These are phyloP conservation scores for Mitosporidium daphniae DNA, from an alignment of 371 early-diverging fungal genomes.

Conservation along the genomic window DNA sequence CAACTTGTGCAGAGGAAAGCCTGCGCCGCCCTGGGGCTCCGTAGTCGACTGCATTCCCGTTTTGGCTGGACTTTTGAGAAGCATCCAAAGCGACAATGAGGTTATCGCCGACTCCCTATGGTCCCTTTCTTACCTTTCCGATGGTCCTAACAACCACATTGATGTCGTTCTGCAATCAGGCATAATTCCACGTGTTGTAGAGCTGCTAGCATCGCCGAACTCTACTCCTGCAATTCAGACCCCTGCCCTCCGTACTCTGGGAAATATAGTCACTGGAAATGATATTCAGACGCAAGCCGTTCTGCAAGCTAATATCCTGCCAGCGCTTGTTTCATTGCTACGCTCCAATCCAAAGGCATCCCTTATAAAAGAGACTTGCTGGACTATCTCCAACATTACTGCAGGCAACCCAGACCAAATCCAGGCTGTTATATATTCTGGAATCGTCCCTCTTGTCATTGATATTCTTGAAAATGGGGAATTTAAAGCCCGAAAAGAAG, in stretches of 20 bases:
- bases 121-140: constrained; percentile 93
- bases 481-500: constrained; percentile 90
- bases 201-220: constrained; percentile 51
- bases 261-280: constrained; percentile 96
- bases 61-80: too few species aligned
- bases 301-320: constrained; percentile 48
- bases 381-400: constrained; percentile 98
- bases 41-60: too few species aligned
- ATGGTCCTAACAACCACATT: constrained; percentile 65
- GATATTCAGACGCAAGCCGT: constrained; percentile 80
- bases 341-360: constrained; percentile 39
- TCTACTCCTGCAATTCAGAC: constrained; percentile 49
- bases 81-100: constrained; percentile 86
- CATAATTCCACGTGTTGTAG: constrained; percentile 55
- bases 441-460: constrained; percentile 59
- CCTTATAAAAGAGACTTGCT: constrained; percentile 95
- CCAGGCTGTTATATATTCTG: constrained; percentile 58
- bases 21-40: constrained; percentile 52
- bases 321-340: constrained; percentile 35
- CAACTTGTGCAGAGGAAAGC: constrained; percentile 94
- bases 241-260: constrained; percentile 83
- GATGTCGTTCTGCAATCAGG: constrained; percentile 81
- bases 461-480: constrained; percentile 50
- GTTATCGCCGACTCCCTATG: constrained; percentile 92
- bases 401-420: constrained; percentile 88